Base-by-base conservation (phyloP, 2,329 filamentous ascomycete genomes). In the Phaeoacremonium minimum region DNA sequence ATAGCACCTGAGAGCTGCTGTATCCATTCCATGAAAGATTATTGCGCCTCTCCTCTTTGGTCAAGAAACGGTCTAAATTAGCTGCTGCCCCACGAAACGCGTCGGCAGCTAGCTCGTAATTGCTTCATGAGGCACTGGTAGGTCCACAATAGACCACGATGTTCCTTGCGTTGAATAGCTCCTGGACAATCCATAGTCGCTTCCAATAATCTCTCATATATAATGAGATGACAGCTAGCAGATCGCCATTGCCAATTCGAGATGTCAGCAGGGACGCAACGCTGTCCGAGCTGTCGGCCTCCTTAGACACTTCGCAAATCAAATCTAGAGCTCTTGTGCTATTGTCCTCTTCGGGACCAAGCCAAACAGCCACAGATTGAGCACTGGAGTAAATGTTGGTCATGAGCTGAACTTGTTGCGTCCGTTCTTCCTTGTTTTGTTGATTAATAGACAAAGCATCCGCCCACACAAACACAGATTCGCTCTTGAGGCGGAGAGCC, bases 121-220 rank as follows among this genome's bases (percentile, higher is more conserved):
- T 16, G 9, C 16, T 13, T 30, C 34, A 36, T 5, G 34, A 30
- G 13, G 32, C 28, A 9, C 5, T 26, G 6, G 12, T 8, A 3
- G 18, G 4, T 44, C 53, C 53, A 28, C 51, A 57, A 28, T 53
- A 47, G 8, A 57, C 49, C 4, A 17, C 41, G 19, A 51, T 40
- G 0, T 33, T 11, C 4, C 11, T 36, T 1, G 52, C 52, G 26
- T 51, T 51, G 35, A 46, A 45, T 13, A 57, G 44, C 35, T 59
- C 55, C 34, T 57, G 55, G 5, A 57, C 48, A 1, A 58, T 50
- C 54, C 56, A 60, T 0, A 63, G 30, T 15, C 60, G 42, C 8
- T 39, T 47, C 59, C 58, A 63, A 40, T 63, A 64, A 11, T 56
- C 48, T 33, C 51, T 46, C 18, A 61, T 52, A 16, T 63, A 62